Conservation (phyloP, 1,139 yeast genomes). For the Suhomyces panamericanus region DNA sequence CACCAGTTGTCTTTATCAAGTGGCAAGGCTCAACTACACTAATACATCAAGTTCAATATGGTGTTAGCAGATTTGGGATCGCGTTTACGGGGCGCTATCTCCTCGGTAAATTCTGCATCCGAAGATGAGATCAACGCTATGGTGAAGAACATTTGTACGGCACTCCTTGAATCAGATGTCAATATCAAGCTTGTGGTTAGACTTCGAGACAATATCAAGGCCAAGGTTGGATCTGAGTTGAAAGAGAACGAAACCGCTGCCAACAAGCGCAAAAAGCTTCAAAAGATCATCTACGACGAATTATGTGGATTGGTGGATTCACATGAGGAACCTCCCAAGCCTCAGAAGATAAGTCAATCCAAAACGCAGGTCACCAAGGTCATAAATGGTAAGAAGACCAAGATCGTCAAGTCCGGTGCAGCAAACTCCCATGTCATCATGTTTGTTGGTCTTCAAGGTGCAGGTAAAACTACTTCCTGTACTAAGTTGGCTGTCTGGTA, state of each 20-base stretch:
- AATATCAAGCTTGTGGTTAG: slow-evolving; percentile 80
- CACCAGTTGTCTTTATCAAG: slow-evolving; percentile 8
- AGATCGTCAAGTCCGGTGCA: slow-evolving; percentile 22
- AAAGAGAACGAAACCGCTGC: slow-evolving; percentile 54
- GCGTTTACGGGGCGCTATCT: slow-evolving; percentile 75
- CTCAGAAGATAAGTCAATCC: slow-evolving; percentile 55
- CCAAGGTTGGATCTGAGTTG: slow-evolving; percentile 50
- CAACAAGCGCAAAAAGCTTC: slow-evolving; percentile 76
- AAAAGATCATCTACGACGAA: slow-evolving; percentile 92
- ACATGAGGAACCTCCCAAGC: slow-evolving; percentile 71
- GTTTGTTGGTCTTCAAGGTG: slow-evolving; percentile 99
- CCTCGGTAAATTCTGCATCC: slow-evolving; percentile 49
- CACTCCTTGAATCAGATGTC: slow-evolving; percentile 88
- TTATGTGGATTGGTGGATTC: slow-evolving; percentile 80
- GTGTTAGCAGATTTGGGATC: slow-evolving; percentile 94
- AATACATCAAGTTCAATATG: slow-evolving; percentile 42
- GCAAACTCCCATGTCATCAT: slow-evolving; percentile 63
- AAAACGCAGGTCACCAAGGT: slow-evolving; percentile 18
- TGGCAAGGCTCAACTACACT: background rate
- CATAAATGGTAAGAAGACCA: slow-evolving; percentile 33
- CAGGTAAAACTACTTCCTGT: slow-evolving; percentile 98
- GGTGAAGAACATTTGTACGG: slow-evolving; percentile 87
- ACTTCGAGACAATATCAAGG: slow-evolving; percentile 71
- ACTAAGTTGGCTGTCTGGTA: slow-evolving; percentile 94
- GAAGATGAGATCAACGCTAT: slow-evolving; percentile 48